Conservation (phyloP, 148 eudicot species). For the Nyssa sinensis region DNA sequence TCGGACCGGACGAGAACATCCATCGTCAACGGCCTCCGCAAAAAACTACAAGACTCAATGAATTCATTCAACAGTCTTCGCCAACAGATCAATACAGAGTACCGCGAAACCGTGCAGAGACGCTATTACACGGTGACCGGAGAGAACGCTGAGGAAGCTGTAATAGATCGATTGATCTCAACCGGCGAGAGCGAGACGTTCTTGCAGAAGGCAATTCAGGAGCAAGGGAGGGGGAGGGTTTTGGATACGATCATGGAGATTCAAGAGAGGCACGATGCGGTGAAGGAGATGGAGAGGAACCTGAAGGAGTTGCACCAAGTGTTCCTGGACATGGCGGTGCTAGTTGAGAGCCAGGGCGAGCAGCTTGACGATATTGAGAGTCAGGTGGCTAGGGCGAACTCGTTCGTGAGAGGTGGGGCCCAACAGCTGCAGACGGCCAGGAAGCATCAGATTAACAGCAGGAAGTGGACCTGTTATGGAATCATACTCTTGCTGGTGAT, state of each 20-base stretch:
- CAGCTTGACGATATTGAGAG: constrained; percentile 45
- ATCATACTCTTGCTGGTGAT: constrained; percentile 34
- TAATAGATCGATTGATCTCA: constrained; percentile 59
- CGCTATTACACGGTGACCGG: constrained; percentile 88
- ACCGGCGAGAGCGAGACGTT: constrained; percentile 90
- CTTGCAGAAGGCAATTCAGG: constrained; percentile 78
- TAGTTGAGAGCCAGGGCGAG: constrained; percentile 46
- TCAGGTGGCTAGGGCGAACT: constrained; percentile 40
- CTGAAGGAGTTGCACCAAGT: constrained; percentile 51
- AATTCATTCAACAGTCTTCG: constrained; percentile 62
- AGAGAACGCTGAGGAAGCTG: constrained; percentile 67
- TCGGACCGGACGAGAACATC: constrained; percentile 75
- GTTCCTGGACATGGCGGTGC: constrained; percentile 50
- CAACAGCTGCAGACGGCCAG: constrained; percentile 35
- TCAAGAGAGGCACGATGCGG: constrained; percentile 57
- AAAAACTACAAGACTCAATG: constrained; percentile 72
- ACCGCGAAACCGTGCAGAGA: constrained; percentile 76
- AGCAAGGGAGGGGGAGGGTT: constrained; percentile 63
- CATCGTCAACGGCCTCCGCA: constrained; percentile 70
- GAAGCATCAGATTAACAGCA: constrained; percentile 40
- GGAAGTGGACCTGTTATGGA: constrained; percentile 41
- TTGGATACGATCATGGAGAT: constrained; percentile 57
- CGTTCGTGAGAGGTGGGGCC: constrained; percentile 32
- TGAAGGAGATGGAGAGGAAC: constrained; percentile 45
- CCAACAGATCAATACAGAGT: constrained; percentile 50